Conservation (phyloP, 164 flowering plant genomes). For the Macadamia tetraphylla region DNA sequence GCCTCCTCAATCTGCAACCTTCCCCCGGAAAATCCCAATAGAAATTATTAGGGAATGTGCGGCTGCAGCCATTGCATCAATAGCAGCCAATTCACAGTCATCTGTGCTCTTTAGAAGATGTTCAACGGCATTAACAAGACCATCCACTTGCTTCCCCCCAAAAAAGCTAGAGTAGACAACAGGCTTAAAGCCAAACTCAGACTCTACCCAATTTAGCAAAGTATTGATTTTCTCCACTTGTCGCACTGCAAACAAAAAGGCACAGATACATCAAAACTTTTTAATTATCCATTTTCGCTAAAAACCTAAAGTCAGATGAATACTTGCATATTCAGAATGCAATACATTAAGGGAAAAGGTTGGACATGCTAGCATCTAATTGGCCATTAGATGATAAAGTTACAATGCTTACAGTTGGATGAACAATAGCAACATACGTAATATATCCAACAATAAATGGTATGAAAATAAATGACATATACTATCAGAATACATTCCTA, state of each 20-base stretch:
- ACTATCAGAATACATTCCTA: too few species aligned
- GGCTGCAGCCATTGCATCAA: constrained; percentile 87
- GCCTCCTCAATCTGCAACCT: constrained; percentile 80
- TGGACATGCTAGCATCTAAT: too few species aligned
- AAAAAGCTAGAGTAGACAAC: constrained; percentile 66
- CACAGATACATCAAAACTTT: background rate
- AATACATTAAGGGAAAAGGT: too few species aligned
- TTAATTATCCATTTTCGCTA: background rate
- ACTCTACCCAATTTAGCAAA: constrained; percentile 71
- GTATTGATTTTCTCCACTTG: constrained; percentile 90
- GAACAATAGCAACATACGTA: too few species aligned
- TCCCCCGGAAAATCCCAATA: constrained; percentile 59
- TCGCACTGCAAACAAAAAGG: constrained; percentile 36
- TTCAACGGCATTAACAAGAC: constrained; percentile 60
- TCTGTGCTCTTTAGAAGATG: constrained; percentile 55
- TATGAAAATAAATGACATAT: too few species aligned
- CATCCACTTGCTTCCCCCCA: constrained; percentile 89
- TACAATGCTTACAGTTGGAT: too few species aligned
- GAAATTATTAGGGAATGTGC: constrained; percentile 81
- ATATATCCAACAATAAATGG: too few species aligned
- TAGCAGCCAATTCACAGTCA: constrained; percentile 79
- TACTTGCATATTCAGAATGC: too few species aligned
- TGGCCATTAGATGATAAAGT: too few species aligned
- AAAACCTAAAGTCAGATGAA: background rate
- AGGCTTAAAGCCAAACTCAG: constrained; percentile 85